phyloP scores from a whole-genome alignment of 1,284 basidiomycete species.

The Melampsora americana region DNA sequence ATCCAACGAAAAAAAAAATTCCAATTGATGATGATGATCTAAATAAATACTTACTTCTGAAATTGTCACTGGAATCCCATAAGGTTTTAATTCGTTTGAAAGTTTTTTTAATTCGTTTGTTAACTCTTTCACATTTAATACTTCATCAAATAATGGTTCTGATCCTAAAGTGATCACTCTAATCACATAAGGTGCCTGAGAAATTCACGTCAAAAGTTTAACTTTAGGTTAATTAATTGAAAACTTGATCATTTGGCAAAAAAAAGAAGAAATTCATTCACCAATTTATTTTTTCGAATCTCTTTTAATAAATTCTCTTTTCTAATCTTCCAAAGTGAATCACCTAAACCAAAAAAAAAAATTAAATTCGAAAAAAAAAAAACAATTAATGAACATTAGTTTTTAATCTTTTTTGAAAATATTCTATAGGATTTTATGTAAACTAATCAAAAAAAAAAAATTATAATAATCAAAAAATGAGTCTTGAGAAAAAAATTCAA shows the following conservation, averaged over 20 bases:
- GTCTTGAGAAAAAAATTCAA: neutral
- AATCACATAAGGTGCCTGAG: conserved; percentile 64
- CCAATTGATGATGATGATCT: conserved; percentile 62
- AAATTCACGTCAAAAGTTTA: neutral
- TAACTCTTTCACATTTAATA: conserved; percentile 60
- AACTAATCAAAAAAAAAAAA: too few species aligned
- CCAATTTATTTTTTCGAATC: conserved; percentile 61
- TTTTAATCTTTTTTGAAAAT: too few species aligned
- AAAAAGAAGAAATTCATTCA: neutral
- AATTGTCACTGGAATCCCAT: conserved; percentile 10
- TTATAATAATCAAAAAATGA: neutral
- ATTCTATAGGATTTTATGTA: too few species aligned
- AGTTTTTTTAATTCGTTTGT: conserved; percentile 61
- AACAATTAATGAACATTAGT: too few species aligned
- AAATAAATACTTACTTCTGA: conserved; percentile 54
- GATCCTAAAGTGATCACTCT: conserved; percentile 68
- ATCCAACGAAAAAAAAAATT: conserved; percentile 45
- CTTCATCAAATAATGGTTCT: conserved; percentile 67
- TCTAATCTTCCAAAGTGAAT: conserved; percentile 61
- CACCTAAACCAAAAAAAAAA: conserved; percentile 25
- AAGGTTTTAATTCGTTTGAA: conserved; percentile 52
- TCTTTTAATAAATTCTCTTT: conserved; percentile 61
- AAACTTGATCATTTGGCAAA: neutral
- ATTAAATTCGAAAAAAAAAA: too few species aligned
- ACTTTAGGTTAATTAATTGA: neutral